Base-by-base conservation (phyloP, 2,329 filamentous ascomycete species). In the Cercospora janseana region DNA sequence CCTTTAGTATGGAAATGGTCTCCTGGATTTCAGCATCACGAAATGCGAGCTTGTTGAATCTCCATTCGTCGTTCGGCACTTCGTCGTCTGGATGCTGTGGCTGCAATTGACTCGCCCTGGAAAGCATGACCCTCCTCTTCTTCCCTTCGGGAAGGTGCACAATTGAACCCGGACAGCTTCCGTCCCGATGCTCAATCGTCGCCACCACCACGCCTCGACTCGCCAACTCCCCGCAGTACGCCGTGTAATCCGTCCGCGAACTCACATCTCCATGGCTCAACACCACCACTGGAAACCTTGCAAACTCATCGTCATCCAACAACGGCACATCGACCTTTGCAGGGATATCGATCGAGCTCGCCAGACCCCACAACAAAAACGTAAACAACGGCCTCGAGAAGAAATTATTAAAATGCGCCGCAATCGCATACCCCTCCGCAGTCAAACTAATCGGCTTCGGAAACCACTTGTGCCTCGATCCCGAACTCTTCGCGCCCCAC, bases 191-290 rank as follows among this genome's bases (percentile, higher is more conserved):
- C 59, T 74, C 71, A 13, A 74, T 63, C 2, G 71, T 70, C 9
- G 69, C 71, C 8, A 74, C 70, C 6, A 74, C 62, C 15, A 68
- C 66, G 4, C 71, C 71, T 28, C 72, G 64, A 46, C 68, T 71
- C 13, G 71, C 71, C 20, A 74, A 66, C 49, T 70, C 70, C 5
- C 70, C 71, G 6, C 71, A 65, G 40, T 70, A 72, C 28, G 72
- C 69, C 20, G 70, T 70, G 57, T 74, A 74, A 50, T 66, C 67
- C 44, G 72, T 72, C 28, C 68, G 66, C 60, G 69, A 69, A 4
- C 69, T 69, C 9, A 70, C 70, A 63, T 71, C 72, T 3, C 71
- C 71, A 53, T 74, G 71, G 4, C 69, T 72, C 38, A 74, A 70
- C 2, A 74, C 66, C 4, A 73, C 62, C 15, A 70, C 64, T 0